Evolutionary conservation across 1,139 yeast species (phyloP), one percentile per base, ranked within the genome.

Genomic region (Saccharomyces uvarum): DNA sequence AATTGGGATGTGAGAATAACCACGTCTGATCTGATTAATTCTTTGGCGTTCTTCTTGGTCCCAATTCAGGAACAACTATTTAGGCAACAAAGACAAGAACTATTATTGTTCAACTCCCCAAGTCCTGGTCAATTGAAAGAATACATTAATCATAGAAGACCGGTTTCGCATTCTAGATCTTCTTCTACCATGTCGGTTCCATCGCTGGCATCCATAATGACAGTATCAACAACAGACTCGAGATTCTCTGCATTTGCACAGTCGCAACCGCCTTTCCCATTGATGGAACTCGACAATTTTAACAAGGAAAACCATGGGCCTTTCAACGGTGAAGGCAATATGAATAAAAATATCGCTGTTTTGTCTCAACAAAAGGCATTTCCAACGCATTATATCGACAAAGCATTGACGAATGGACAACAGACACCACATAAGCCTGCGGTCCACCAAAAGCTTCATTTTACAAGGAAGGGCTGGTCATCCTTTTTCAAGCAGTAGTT

Each of bases 1-100:
- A 86, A 88, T 63, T 93, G 98, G 98, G 84, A 88, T 66, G 75
- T 93, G 53, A 75, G 80, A 50, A 83, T 93, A 55, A 75, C 81
- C 51, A 83, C 82, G 62, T 77, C 79, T 51, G 98, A 93, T 65
- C 78, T 93, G 60, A 75, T 82, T 56, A 72, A 76, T 54, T 84
- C 84, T 24, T 77, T 91, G 57, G 82, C 86, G 53, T 89, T 89
- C 47, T 89, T 93, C 73, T 73, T 91, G 56, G 73, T 76, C 14
- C 86, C 89, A 51, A 88, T 91, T 70, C 86, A 85, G 70, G 62
- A 65, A 27, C 66, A 69, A 28, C 28, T 60, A 28, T 46, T 47
- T 27, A 38, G 50, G 21, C 48, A 52, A 32, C 57, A 53, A 47
- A 53, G 57, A 48, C 61, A 59, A 50, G 59, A 59, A 14, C 48